A percentile compares a stretch with the other conserved stretches of the same genome.
These are phyloP conservation scores for Ophiostoma angusticollis DNA, from an alignment of 2,329 filamentous ascomycete species.

Conservation along the genomic window DNA sequence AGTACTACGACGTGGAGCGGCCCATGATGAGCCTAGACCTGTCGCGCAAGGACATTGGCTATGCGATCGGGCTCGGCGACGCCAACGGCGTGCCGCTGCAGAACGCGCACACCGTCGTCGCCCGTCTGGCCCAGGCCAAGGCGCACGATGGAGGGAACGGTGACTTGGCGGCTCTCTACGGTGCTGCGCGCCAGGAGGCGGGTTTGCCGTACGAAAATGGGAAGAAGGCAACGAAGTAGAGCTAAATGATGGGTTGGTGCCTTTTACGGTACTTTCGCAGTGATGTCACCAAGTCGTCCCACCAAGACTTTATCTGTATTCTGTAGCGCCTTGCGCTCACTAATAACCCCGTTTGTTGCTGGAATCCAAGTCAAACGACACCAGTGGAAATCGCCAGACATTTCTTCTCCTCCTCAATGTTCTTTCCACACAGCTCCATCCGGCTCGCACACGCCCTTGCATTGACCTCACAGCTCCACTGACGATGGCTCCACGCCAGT, in stretches of 20 bases:
- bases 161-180: conserved; percentile 75
- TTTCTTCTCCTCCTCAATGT: too few relatives aligned
- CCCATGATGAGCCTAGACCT: conserved; percentile 77
- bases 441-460: too few relatives aligned
- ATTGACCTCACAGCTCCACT: too few relatives aligned
- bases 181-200: conserved; percentile 59
- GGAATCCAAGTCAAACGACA: too few relatives aligned
- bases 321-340: too few relatives aligned
- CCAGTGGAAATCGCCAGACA: too few relatives aligned
- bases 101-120: conserved; percentile 54
- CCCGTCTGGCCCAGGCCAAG: conserved; percentile 56
- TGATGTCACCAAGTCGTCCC: too few relatives aligned
- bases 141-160: conserved; percentile 53
- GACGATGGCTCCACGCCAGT: neutral
- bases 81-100: conserved; percentile 48
- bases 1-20: conserved; percentile 62
- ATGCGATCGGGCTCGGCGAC: conserved; percentile 57
- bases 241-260: too few relatives aligned
- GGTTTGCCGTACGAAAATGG: conserved; percentile 63
- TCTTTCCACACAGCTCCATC: too few relatives aligned
- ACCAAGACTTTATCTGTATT: too few relatives aligned
- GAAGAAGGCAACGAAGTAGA: conserved; percentile 12
- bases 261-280: too few relatives aligned
- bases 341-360: too few relatives aligned
- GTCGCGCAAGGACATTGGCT: conserved; percentile 68